A percentile compares a stretch with the other conserved stretches of the same genome.
phyloP scores from a whole-genome alignment of 1,284 basidiomycete genomes.

The Ustilago curta region DNA sequence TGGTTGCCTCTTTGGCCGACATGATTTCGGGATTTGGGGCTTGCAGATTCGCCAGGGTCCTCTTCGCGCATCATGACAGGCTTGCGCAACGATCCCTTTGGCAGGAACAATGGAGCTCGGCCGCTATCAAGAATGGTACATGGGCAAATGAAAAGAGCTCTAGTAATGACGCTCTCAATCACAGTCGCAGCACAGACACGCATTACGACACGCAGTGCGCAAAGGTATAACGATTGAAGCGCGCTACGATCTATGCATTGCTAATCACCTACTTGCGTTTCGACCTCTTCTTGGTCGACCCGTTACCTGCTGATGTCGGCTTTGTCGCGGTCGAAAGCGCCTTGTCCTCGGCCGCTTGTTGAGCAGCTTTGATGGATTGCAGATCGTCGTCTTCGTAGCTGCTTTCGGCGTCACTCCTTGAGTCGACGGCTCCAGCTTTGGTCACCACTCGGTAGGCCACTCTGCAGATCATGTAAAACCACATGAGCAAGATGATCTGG shows the following conservation, averaged over 20 bases:
- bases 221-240: background rate
- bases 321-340: constrained; percentile 1
- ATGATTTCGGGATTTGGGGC: too few species aligned
- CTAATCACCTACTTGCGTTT: constrained; percentile 21
- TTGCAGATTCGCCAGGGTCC: too few species aligned
- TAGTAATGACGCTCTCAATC: background rate
- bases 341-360: background rate
- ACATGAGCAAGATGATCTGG: constrained; percentile 80
- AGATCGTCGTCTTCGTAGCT: constrained; percentile 40
- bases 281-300: constrained; percentile 16
- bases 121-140: too few species aligned
- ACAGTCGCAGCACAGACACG: background rate
- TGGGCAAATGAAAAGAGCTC: too few species aligned
- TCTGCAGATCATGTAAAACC: constrained; percentile 86
- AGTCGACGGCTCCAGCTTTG: constrained; percentile 83
- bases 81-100: too few species aligned
- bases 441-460: constrained; percentile 83
- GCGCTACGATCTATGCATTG: background rate
- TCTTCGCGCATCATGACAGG: too few species aligned
- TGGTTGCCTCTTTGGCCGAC: too few species aligned
- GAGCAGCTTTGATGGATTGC: constrained; percentile 8
- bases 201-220: background rate
- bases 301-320: background rate
- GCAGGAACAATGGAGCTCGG: too few species aligned
- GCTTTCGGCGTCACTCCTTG: constrained; percentile 60